A percentile compares a stretch with the other conserved stretches of the same genome.
These are phyloP conservation scores for Syzygium grande DNA, from an alignment of 345 rosid genomes.

Conservation along the genomic window DNA sequence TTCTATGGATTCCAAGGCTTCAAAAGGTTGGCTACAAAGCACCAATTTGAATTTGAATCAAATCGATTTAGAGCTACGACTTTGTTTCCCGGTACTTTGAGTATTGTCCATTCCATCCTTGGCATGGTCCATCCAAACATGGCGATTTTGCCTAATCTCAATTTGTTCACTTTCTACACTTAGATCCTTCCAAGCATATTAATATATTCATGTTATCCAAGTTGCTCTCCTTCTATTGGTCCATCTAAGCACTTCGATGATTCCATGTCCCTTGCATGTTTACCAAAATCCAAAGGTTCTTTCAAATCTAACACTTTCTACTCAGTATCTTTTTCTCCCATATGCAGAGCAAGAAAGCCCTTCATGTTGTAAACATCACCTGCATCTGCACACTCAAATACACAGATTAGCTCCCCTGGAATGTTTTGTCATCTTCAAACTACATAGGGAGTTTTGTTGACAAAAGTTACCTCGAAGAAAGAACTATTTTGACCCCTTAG, in stretches of 20 bases:
- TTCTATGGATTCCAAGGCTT: not conserved
- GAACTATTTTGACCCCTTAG: not conserved
- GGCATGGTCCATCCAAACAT: not conserved
- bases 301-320: not conserved
- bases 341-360: not conserved
- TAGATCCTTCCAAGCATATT: not conserved
- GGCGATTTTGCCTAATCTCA: not conserved
- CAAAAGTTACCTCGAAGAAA: too few species aligned
- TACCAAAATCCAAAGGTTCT: not conserved
- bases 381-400: not conserved
- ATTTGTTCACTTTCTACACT: not conserved
- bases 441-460: too few species aligned
- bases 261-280: not conserved
- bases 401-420: not conserved
- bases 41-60: too few species aligned
- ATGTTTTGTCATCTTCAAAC: not conserved
- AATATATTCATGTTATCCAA: not conserved
- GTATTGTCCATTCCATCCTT: not conserved
- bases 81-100: not conserved
- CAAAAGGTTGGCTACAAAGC: not conserved
- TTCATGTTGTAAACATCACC: not conserved
- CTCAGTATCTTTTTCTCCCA: not conserved
- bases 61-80: not conserved
- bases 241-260: not conserved
- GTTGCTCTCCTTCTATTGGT: not conserved